Evolutionary conservation across 2,329 filamentous ascomycete genomes (phyloP).

Genomic region (Ceratocystis alfenasii): DNA sequence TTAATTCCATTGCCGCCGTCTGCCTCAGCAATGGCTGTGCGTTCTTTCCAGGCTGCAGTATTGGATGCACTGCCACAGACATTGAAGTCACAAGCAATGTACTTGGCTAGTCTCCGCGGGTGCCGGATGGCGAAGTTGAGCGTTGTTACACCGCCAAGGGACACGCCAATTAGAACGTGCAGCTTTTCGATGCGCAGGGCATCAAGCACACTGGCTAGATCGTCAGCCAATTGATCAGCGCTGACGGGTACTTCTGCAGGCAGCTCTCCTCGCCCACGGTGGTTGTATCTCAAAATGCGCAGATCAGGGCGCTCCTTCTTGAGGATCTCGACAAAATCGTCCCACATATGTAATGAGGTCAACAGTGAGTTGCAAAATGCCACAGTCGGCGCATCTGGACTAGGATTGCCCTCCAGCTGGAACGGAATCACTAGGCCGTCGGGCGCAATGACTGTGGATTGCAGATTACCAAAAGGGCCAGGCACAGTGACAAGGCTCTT

Average conservation of each 20-base stretch:
- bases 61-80: slow-evolving; percentile 59
- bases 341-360: slow-evolving; percentile 70
- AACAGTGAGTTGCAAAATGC: slow-evolving; percentile 73
- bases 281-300: slow-evolving; percentile 65
- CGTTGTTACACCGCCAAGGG: slow-evolving; percentile 67
- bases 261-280: slow-evolving; percentile 51
- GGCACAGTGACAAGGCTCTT: slow-evolving; percentile 24
- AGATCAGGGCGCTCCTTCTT: slow-evolving; percentile 48
- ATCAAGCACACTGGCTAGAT: slow-evolving; percentile 54
- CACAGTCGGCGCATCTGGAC: slow-evolving; percentile 56
- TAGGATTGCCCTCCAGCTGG: slow-evolving; percentile 58
- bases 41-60: slow-evolving; percentile 66
- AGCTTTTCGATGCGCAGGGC: slow-evolving; percentile 57
- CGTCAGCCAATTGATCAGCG: slow-evolving; percentile 54
- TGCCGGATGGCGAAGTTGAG: slow-evolving; percentile 60
- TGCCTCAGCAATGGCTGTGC: slow-evolving; percentile 53
- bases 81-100: slow-evolving; percentile 72
- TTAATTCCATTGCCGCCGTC: slow-evolving; percentile 48
- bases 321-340: slow-evolving; percentile 55
- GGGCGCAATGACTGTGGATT: slow-evolving; percentile 44
- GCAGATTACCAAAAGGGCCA: slow-evolving; percentile 51
- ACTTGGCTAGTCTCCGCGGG: slow-evolving; percentile 45
- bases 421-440: slow-evolving; percentile 62
- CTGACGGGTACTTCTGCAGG: slow-evolving; percentile 41
- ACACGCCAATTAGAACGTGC: slow-evolving; percentile 61